Conservation (phyloP, 1,139 yeast genomes). For the Arxiozyma slooffiae region DNA sequence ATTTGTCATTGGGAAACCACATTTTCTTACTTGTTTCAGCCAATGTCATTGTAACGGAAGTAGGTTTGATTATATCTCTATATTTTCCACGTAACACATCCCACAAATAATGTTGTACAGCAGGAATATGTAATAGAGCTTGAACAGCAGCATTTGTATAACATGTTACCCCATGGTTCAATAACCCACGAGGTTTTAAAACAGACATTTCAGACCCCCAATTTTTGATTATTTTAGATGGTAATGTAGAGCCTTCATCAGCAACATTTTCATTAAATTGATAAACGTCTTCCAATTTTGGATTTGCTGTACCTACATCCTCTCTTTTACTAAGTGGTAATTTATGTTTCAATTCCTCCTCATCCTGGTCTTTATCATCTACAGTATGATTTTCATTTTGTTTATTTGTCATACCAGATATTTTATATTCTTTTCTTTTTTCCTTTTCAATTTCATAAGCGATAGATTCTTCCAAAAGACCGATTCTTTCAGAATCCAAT, state of each 20-base stretch:
- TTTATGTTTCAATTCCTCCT: slow-evolving; percentile 27
- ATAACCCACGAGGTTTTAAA: slow-evolving; percentile 60
- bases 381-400: slow-evolving; percentile 16
- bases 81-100: slow-evolving; percentile 51
- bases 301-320: slow-evolving; percentile 39
- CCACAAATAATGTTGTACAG: slow-evolving; percentile 70
- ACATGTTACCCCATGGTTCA: slow-evolving; percentile 92
- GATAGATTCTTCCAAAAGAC: slow-evolving; percentile 8
- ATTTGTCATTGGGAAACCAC: slow-evolving; percentile 42
- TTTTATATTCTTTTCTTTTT: slow-evolving; percentile 4
- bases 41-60: slow-evolving; percentile 59
- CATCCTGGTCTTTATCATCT: slow-evolving; percentile 16
- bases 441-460: slow-evolving; percentile 14
- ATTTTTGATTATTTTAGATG: slow-evolving; percentile 46
- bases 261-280: slow-evolving; percentile 42
- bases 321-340: slow-evolving; percentile 25
- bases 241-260: slow-evolving; percentile 52
- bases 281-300: slow-evolving; percentile 40
- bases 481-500: slow-evolving; percentile 10
- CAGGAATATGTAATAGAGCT: slow-evolving; percentile 81
- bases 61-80: slow-evolving; percentile 37
- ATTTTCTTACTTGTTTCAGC: slow-evolving; percentile 63
- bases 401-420: slow-evolving; percentile 2
- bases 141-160: slow-evolving; percentile 94
- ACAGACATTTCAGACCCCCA: slow-evolving; percentile 43